Evolutionary conservation across 331 rosid genomes (phyloP).

Genomic region (Malus hybrid): DNA sequence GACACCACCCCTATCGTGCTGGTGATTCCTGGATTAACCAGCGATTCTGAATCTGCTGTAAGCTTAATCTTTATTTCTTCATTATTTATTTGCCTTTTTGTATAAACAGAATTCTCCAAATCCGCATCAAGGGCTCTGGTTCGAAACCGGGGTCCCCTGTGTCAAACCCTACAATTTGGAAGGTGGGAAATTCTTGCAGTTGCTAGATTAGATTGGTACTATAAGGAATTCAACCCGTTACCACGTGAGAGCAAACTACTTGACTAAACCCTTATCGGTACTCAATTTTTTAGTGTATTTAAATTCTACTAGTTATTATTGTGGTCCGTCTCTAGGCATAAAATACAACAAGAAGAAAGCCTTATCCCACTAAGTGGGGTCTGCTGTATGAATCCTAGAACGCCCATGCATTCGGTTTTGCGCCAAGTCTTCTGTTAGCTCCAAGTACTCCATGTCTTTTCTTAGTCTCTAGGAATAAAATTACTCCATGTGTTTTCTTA

Average conservation of each 20-base stretch:
- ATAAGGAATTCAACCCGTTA: background rate
- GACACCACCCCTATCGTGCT: slow-evolving; percentile 58
- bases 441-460: too few relatives aligned
- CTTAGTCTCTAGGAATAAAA: too few relatives aligned
- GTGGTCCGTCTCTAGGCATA: background rate
- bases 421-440: too few relatives aligned
- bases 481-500: too few relatives aligned
- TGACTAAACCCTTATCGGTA: background rate
- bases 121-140: background rate
- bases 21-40: slow-evolving; percentile 81
- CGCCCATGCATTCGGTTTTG: too few relatives aligned
- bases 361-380: too few relatives aligned
- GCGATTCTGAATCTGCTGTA: slow-evolving; percentile 76
- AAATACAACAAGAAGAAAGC: too few relatives aligned
- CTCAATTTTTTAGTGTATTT: background rate
- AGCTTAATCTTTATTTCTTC: slow-evolving; percentile 25
- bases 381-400: too few relatives aligned
- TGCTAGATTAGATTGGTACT: background rate
- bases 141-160: background rate
- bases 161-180: background rate
- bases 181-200: background rate
- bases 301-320: background rate
- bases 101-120: background rate
- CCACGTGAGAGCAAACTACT: background rate
- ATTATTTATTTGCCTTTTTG: background rate